phyloP scores from a whole-genome alignment of 352 stramenopile species.

The Phytophthora pistaciae region DNA sequence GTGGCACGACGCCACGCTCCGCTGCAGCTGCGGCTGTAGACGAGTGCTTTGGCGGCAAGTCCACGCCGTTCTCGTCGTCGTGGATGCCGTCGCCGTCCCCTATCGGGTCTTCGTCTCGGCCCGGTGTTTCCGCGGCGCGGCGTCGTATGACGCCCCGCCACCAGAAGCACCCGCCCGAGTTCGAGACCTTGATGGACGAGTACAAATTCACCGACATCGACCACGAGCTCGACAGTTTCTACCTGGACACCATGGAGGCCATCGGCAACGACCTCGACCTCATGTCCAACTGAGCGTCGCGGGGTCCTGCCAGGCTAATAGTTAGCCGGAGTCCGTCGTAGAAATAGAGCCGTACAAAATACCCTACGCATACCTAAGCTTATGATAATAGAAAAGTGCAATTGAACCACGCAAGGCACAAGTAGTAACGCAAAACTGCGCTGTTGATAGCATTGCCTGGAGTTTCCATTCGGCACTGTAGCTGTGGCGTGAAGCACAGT shows the following conservation, averaged over 20 bases:
- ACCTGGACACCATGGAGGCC: slow-evolving; percentile 75
- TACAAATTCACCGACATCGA: slow-evolving; percentile 87
- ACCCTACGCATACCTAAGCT: slow-evolving; percentile 16
- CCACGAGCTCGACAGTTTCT: slow-evolving; percentile 86
- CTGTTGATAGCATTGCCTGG: too few relatives aligned
- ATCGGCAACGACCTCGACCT: slow-evolving; percentile 70
- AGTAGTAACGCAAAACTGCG: too few relatives aligned
- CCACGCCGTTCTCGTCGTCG: slow-evolving; percentile 37
- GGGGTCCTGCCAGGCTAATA: not conserved
- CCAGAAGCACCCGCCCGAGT: slow-evolving; percentile 64
- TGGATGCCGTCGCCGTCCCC: slow-evolving; percentile 29
- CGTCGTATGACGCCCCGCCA: slow-evolving; percentile 43
- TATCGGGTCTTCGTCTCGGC: slow-evolving; percentile 14
- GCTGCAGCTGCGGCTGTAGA: slow-evolving; percentile 54
- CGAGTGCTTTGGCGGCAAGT: slow-evolving; percentile 61
- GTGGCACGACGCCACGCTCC: slow-evolving; percentile 16
- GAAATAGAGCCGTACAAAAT: slow-evolving; percentile 31
- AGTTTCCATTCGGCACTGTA: too few relatives aligned
- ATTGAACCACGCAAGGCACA: too few relatives aligned
- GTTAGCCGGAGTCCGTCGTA: slow-evolving; percentile 24
- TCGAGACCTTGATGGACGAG: slow-evolving; percentile 78
- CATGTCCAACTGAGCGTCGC: slow-evolving; percentile 56
- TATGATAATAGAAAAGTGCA: slow-evolving; percentile 32
- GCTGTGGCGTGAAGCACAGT: too few relatives aligned
- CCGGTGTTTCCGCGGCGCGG: slow-evolving; percentile 8